These are phyloP conservation scores for Mycoemilia scoparia DNA, from an alignment of 192 early-diverging fungal species.

Conservation along the genomic window DNA sequence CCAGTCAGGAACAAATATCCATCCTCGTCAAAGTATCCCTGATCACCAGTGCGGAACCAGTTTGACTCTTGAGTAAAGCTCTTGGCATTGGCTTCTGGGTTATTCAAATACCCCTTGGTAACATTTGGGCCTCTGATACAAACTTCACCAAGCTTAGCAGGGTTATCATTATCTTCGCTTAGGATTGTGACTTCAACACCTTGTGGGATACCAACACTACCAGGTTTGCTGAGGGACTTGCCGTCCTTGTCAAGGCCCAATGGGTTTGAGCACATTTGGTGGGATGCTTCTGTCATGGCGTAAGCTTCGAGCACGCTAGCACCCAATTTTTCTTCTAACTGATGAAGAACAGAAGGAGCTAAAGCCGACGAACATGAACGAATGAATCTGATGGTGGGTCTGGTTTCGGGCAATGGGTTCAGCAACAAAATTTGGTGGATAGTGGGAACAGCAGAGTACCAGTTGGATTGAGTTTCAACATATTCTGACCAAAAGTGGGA, in stretches of 20 bases:
- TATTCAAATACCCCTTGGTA: slow-evolving; percentile 59
- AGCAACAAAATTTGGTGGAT: slow-evolving; percentile 69
- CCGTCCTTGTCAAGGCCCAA: no score
- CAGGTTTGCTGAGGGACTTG: slow-evolving; percentile 48
- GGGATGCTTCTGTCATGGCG: slow-evolving; percentile 77
- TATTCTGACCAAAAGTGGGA: slow-evolving; percentile 61
- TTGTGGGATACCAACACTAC: slow-evolving; percentile 57
- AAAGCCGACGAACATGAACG: slow-evolving; percentile 62
- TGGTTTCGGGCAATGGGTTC: slow-evolving; percentile 8
- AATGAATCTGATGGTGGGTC: slow-evolving; percentile 50
- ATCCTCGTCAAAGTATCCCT: slow-evolving; percentile 58
- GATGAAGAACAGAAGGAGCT: slow-evolving; percentile 44
- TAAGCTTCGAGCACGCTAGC: slow-evolving; percentile 70
- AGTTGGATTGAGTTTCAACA: slow-evolving; percentile 33
- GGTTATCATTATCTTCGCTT: slow-evolving; percentile 28
- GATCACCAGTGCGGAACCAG: slow-evolving; percentile 76
- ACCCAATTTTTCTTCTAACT: slow-evolving; percentile 40
- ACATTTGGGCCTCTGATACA: slow-evolving; percentile 71
- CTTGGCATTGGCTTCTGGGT: slow-evolving; percentile 38
- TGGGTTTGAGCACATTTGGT: slow-evolving; percentile 73
- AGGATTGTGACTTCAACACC: slow-evolving; percentile 57
- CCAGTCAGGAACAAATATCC: slow-evolving; percentile 66
- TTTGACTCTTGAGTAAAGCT: slow-evolving; percentile 37
- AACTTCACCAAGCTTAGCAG: slow-evolving; percentile 45
- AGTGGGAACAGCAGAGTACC: slow-evolving; percentile 66